Conservation (phyloP, 2,329 filamentous ascomycete species). For the Fusarium poae region DNA sequence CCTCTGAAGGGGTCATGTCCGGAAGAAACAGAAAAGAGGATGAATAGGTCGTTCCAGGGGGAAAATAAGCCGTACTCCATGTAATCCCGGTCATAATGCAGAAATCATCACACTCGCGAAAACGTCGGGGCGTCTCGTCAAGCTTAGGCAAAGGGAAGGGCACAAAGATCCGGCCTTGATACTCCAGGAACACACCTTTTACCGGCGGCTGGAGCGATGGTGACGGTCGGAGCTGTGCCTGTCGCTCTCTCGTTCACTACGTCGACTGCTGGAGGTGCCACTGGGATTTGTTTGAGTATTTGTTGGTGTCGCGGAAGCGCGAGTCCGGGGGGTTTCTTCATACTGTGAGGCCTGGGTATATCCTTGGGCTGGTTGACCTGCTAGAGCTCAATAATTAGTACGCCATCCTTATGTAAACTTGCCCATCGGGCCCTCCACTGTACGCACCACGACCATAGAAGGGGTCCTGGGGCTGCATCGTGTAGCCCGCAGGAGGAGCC, state of each 20-base stretch:
- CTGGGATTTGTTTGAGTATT: slow-evolving; percentile 57
- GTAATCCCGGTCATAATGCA: slow-evolving; percentile 48
- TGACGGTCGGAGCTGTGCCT: slow-evolving; percentile 57
- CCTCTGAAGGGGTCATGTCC: slow-evolving; percentile 45
- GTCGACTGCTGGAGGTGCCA: slow-evolving; percentile 55
- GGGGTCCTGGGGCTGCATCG: slow-evolving; percentile 64
- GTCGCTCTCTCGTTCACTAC: slow-evolving; percentile 59
- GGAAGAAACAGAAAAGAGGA: slow-evolving; percentile 45
- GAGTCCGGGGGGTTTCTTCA: slow-evolving; percentile 60
- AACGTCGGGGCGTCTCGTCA: slow-evolving; percentile 42
- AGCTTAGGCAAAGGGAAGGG: slow-evolving; percentile 36
- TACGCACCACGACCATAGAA: slow-evolving; percentile 73
- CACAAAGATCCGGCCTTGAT: slow-evolving; percentile 40
- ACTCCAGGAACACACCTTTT: slow-evolving; percentile 41
- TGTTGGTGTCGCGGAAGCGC: slow-evolving; percentile 55
- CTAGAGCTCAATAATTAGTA: slow-evolving; percentile 62
- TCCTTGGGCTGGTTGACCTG: slow-evolving; percentile 58
- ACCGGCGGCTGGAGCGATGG: slow-evolving; percentile 57
- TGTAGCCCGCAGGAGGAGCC: slow-evolving; percentile 54
- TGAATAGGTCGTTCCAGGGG: slow-evolving; percentile 47
- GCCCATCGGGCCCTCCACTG: slow-evolving; percentile 48
- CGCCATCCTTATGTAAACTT: slow-evolving; percentile 53
- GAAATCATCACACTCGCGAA: slow-evolving; percentile 51
- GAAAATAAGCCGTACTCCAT: slow-evolving; percentile 47
- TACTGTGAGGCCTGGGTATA: slow-evolving; percentile 66